phyloP scores from a whole-genome alignment of 1,284 basidiomycete species.

The Pulveroboletus ridleyi region DNA sequence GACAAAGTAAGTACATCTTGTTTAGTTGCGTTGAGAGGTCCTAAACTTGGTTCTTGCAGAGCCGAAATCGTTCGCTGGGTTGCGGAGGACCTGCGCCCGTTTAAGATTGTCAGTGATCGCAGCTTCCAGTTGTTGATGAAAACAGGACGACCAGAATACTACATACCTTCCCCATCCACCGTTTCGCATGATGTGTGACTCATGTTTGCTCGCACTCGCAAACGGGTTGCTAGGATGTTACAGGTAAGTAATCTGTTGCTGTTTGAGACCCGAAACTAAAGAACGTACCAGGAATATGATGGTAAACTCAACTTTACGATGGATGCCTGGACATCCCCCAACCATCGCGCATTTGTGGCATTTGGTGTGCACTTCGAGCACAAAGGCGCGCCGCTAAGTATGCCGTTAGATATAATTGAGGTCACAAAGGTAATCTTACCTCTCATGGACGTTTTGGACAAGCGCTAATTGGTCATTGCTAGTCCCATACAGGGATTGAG shows the following conservation, averaged over 20 bases:
- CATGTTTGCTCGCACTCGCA: constrained; percentile 1
- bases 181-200: constrained; percentile 4
- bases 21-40: not conserved
- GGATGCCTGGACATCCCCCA: not conserved
- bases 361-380: constrained; percentile 2
- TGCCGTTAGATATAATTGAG: not conserved
- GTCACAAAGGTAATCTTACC: not conserved
- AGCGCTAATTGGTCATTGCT: not conserved
- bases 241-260: too few relatives aligned
- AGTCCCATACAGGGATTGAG: constrained; percentile 1
- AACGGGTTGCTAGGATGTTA: not conserved
- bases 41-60: not conserved
- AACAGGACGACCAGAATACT: not conserved
- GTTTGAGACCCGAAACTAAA: too few relatives aligned
- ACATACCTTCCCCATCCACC: not conserved
- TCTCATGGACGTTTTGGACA: not conserved
- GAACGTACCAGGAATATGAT: too few relatives aligned
- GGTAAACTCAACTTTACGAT: too few relatives aligned
- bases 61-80: constrained; percentile 34
- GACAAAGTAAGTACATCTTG: too few relatives aligned
- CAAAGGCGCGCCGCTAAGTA: not conserved
- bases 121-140: constrained; percentile 29
- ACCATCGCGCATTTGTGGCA: constrained; percentile 10
- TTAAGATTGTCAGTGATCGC: constrained; percentile 31
- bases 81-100: constrained; percentile 16